These are phyloP conservation scores for Starmerella asiatica DNA, from an alignment of 805 yeast genomes.

Conservation along the genomic window DNA sequence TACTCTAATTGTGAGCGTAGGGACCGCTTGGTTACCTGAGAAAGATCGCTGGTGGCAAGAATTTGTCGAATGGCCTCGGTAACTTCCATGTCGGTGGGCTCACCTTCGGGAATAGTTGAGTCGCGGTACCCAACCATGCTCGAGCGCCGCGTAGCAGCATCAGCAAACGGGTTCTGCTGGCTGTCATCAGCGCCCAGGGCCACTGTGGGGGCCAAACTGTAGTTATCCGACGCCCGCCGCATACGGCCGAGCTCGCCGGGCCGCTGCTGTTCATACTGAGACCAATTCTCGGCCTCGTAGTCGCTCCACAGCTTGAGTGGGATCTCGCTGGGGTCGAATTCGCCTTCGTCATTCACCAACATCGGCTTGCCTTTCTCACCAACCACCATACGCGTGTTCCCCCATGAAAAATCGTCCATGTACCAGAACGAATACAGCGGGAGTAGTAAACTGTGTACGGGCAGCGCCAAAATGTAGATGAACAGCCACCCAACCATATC, in stretches of 20 bases:
- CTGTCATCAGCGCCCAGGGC: neutral
- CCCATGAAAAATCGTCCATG: slow-evolving; percentile 58
- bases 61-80: slow-evolving; percentile 29
- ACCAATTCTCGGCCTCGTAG: slow-evolving; percentile 40
- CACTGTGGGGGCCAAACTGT: slow-evolving; percentile 16
- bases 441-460: slow-evolving; percentile 44
- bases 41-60: slow-evolving; percentile 28
- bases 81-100: slow-evolving; percentile 29
- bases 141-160: neutral
- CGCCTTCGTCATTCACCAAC: slow-evolving; percentile 37
- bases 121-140: neutral
- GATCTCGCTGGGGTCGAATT: slow-evolving; percentile 42
- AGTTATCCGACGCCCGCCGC: slow-evolving; percentile 9
- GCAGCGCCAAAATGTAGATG: slow-evolving; percentile 43
- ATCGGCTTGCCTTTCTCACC: slow-evolving; percentile 41
- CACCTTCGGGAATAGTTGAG: neutral
- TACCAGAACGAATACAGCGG: slow-evolving; percentile 50
- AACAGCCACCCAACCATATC: slow-evolving; percentile 43
- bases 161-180: slow-evolving; percentile 7
- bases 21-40: slow-evolving; percentile 29
- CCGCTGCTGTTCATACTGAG: slow-evolving; percentile 10
- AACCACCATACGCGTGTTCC: slow-evolving; percentile 44
- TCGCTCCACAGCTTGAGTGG: slow-evolving; percentile 47
- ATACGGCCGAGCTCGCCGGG: neutral
- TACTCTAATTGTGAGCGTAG: slow-evolving; percentile 28